Percentiles rank a stretch among this genome's conserved stretches.
Conservation (phyloP, 1,139 yeast genomes). For the Petasospora rhodanensis region DNA sequence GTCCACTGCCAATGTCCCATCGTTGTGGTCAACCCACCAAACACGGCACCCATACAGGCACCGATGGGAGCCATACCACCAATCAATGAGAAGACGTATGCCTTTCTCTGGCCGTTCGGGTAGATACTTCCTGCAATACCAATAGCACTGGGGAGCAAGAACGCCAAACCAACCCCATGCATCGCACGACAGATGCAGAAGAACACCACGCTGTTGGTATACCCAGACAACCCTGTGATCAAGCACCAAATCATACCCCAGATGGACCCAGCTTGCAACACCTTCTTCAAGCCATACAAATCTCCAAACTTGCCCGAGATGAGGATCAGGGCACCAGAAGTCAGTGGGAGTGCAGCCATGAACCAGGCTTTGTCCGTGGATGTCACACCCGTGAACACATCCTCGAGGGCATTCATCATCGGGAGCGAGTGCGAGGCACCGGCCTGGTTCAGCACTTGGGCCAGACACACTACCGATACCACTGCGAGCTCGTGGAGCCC, state of each 20-base stretch:
- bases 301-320: conserved; percentile 52
- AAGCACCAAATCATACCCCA: conserved; percentile 36
- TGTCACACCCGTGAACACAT: conserved; percentile 24
- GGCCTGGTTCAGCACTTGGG: conserved; percentile 33
- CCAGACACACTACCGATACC: conserved; percentile 34
- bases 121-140: conserved; percentile 49
- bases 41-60: conserved; percentile 44
- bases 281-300: conserved; percentile 43
- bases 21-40: conserved; percentile 45
- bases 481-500: conserved; percentile 8
- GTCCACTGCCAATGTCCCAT: conserved; percentile 50
- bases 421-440: conserved; percentile 31
- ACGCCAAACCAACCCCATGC: conserved; percentile 25
- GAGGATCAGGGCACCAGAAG: conserved; percentile 51
- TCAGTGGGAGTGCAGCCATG: conserved; percentile 53
- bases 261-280: conserved; percentile 40
- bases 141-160: conserved; percentile 47
- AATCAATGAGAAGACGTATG: conserved; percentile 45
- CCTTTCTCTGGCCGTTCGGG: conserved; percentile 42
- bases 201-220: conserved; percentile 3
- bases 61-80: conserved; percentile 57
- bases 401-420: conserved; percentile 29
- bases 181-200: conserved; percentile 6
- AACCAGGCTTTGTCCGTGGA: conserved; percentile 42
- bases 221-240: conserved; percentile 27